These are phyloP conservation scores for Phytopythium cucurbitacearum DNA, from an alignment of 352 stramenopile genomes.

Conservation along the genomic window DNA sequence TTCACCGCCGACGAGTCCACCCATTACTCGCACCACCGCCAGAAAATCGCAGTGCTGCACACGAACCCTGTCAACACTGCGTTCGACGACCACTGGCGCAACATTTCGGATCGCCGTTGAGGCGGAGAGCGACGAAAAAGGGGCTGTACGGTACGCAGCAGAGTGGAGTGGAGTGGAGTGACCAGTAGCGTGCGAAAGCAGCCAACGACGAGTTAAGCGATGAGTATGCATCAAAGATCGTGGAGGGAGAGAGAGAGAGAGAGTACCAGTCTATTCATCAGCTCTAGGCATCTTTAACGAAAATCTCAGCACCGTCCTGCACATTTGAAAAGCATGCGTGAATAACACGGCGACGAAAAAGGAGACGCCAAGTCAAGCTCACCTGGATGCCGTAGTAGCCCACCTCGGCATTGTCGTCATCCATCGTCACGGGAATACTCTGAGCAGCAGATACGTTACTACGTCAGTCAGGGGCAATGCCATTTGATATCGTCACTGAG, in stretches of 20 bases:
- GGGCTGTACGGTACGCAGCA: no score
- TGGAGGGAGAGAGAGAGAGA: background rate
- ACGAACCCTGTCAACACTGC: constrained; percentile 23
- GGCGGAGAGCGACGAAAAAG: no score
- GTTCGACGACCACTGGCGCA: no score
- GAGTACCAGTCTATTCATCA: background rate
- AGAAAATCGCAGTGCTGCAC: constrained; percentile 23
- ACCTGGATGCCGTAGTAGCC: constrained; percentile 77
- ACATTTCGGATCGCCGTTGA: no score
- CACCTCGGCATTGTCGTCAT: constrained; percentile 68
- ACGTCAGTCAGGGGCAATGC: background rate
- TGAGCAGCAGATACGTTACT: constrained; percentile 8
- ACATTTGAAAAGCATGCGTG: background rate
- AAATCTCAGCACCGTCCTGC: constrained; percentile 61
- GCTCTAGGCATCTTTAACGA: constrained; percentile 3
- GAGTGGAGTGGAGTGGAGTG: no score
- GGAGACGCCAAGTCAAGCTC: background rate
- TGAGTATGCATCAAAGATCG: no score
- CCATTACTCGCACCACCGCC: constrained; percentile 17
- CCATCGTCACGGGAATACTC: constrained; percentile 61
- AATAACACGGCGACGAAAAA: constrained; percentile 2
- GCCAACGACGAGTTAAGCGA: no score
- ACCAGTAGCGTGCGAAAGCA: no score
- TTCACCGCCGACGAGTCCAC: constrained; percentile 22
- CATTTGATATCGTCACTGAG: background rate